phyloP scores from a whole-genome alignment of 2,329 filamentous ascomycete genomes.

The Epichloe sp. region DNA sequence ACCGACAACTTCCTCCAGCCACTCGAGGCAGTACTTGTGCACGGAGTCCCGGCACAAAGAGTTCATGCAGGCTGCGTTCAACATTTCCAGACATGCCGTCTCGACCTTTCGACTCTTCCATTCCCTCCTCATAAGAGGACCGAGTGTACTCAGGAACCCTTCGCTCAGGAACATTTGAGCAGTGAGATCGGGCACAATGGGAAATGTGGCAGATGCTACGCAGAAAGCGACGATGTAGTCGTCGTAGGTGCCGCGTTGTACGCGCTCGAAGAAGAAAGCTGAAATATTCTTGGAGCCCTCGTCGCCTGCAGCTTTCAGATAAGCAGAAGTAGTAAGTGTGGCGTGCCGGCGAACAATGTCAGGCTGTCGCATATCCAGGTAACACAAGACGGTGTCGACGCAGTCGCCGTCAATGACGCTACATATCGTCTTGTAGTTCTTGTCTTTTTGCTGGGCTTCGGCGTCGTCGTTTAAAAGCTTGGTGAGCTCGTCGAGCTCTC shows the following conservation, averaged over 20 bases:
- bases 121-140: constrained; percentile 62
- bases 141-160: constrained; percentile 68
- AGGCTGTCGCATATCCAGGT: constrained; percentile 71
- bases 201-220: constrained; percentile 78
- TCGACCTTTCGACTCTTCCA: constrained; percentile 81
- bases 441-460: constrained; percentile 28
- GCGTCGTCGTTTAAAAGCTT: constrained; percentile 45
- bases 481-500: constrained; percentile 44
- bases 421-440: constrained; percentile 35
- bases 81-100: constrained; percentile 72
- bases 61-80: constrained; percentile 86
- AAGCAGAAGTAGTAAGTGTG: constrained; percentile 68
- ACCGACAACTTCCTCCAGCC: constrained; percentile 74
- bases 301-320: constrained; percentile 64
- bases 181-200: constrained; percentile 64
- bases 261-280: constrained; percentile 59
- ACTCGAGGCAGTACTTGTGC: constrained; percentile 69
- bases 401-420: constrained; percentile 58
- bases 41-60: constrained; percentile 70
- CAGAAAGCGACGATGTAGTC: constrained; percentile 88
- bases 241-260: constrained; percentile 66
- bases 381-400: constrained; percentile 74
- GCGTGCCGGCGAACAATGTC: constrained; percentile 66
- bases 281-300: constrained; percentile 57
- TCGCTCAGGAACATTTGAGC: constrained; percentile 75